A percentile compares a stretch with the other conserved stretches of the same genome.
Conservation (phyloP, 2,329 filamentous ascomycete species). For the Fusarium tjaetaba region DNA sequence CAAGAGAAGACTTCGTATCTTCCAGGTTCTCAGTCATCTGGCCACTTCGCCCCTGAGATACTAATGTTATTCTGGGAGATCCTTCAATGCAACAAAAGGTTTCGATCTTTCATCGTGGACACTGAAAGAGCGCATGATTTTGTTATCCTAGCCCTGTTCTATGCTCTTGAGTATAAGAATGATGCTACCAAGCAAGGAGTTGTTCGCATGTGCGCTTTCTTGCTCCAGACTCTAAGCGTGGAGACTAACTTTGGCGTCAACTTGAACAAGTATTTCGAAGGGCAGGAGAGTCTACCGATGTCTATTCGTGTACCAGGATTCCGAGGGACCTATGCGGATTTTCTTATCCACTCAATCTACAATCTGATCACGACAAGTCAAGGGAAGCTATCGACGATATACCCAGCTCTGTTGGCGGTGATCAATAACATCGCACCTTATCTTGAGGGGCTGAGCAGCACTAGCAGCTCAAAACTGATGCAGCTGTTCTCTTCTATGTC, state of each 20-base stretch:
- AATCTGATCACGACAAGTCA: constrained; percentile 91
- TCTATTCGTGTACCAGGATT: constrained; percentile 87
- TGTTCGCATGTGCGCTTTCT: constrained; percentile 96
- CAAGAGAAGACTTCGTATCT: constrained; percentile 90
- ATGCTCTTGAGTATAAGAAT: constrained; percentile 87
- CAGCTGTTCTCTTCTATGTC: constrained; percentile 94
- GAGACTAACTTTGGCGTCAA: constrained; percentile 91
- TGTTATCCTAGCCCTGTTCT: constrained; percentile 88
- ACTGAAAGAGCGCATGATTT: constrained; percentile 95
- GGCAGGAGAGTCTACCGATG: constrained; percentile 85
- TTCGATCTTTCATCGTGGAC: constrained; percentile 95
- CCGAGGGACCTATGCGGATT: constrained; percentile 91
- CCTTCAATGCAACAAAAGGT: constrained; percentile 96
- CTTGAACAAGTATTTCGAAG: constrained; percentile 88
- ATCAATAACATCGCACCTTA: constrained; percentile 94
- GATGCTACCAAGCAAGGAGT: constrained; percentile 90
- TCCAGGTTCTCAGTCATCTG: constrained; percentile 80
- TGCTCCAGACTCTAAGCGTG: constrained; percentile 93
- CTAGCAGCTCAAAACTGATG: constrained; percentile 82
- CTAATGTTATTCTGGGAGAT: constrained; percentile 98
- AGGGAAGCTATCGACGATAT: constrained; percentile 88
- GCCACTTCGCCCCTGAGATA: constrained; percentile 93
- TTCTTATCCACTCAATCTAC: constrained; percentile 94
- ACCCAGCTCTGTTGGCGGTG: constrained; percentile 89
- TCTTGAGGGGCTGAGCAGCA: constrained; percentile 77